phyloP scores from a whole-genome alignment of 2,329 filamentous ascomycete species.

The Zalaria obscura region DNA sequence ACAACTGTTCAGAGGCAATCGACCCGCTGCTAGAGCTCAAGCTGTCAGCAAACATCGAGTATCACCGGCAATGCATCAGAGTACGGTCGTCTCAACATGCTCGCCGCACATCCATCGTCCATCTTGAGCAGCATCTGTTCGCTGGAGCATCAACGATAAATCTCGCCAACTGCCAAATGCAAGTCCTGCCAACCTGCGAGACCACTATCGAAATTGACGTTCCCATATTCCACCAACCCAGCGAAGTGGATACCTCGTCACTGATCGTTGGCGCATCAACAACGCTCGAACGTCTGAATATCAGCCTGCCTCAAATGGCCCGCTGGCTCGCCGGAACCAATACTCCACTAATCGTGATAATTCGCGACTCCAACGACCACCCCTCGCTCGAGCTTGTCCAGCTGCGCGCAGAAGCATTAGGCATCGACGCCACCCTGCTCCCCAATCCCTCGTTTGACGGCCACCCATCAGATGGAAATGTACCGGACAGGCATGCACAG shows the following conservation, averaged over 20 bases:
- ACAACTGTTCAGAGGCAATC: no score
- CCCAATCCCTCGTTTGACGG: background rate
- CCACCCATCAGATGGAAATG: no score
- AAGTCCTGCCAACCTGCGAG: slow-evolving; percentile 8
- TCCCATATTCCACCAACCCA: slow-evolving; percentile 7
- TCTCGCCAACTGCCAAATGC: slow-evolving; percentile 4
- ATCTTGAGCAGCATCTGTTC: slow-evolving; percentile 5
- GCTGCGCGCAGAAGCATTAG: slow-evolving; percentile 5
- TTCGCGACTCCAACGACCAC: slow-evolving; percentile 9
- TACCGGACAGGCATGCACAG: slow-evolving; percentile 10
- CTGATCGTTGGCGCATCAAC: slow-evolving; percentile 14
- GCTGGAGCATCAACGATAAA: slow-evolving; percentile 1
- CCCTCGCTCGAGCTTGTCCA: background rate
- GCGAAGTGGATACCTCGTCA: slow-evolving; percentile 6
- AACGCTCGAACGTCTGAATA: slow-evolving; percentile 9
- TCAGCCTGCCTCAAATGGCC: slow-evolving; percentile 11
- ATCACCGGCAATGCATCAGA: slow-evolving; percentile 6
- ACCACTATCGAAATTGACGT: slow-evolving; percentile 7
- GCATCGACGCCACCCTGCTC: slow-evolving; percentile 2
- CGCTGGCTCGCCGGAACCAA: slow-evolving; percentile 13
- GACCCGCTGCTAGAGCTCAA: background rate
- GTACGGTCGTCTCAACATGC: slow-evolving; percentile 7
- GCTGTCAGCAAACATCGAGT: slow-evolving; percentile 2
- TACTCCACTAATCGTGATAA: slow-evolving; percentile 11
- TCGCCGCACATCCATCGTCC: slow-evolving; percentile 6